phyloP scores from a whole-genome alignment of 1,139 yeast species.

The Zygosaccharomyces pseudobailii region DNA sequence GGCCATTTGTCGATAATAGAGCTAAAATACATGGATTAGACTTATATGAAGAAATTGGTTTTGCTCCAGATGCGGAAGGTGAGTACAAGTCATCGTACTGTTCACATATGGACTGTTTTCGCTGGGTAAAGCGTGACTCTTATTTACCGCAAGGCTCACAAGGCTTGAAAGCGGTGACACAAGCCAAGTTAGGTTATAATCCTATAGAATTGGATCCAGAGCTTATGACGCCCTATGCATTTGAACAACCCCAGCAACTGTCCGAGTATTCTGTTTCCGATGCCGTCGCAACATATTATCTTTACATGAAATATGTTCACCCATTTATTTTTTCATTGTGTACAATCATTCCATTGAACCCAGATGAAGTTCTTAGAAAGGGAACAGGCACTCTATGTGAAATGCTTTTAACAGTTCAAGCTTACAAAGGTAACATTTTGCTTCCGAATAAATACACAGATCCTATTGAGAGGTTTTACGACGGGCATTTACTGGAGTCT shows the following conservation, averaged over 20 bases:
- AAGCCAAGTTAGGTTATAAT: slow-evolving; percentile 90
- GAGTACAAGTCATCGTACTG: slow-evolving; percentile 92
- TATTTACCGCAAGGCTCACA: slow-evolving; percentile 98
- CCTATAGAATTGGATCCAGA: slow-evolving; percentile 98
- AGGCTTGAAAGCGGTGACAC: slow-evolving; percentile 96
- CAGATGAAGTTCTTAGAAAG: slow-evolving; percentile 91
- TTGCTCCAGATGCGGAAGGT: slow-evolving; percentile 81
- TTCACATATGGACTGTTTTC: slow-evolving; percentile 93
- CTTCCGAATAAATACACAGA: slow-evolving; percentile 92
- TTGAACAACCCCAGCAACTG: slow-evolving; percentile 83
- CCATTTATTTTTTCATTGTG: slow-evolving; percentile 96
- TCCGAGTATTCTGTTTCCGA: slow-evolving; percentile 98
- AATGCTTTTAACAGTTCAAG: slow-evolving; percentile 96
- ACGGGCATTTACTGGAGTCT: slow-evolving; percentile 88
- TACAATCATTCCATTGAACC: slow-evolving; percentile 91
- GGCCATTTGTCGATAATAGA: slow-evolving; percentile 96
- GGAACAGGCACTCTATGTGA: slow-evolving; percentile 99
- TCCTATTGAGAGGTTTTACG: slow-evolving; percentile 86
- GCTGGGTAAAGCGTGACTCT: slow-evolving; percentile 99
- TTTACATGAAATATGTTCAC: slow-evolving; percentile 94
- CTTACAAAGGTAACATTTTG: slow-evolving; percentile 69
- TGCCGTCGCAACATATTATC: slow-evolving; percentile 96
- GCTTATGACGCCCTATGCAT: slow-evolving; percentile 95
- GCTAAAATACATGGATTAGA: slow-evolving; percentile 77
- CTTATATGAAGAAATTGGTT: slow-evolving; percentile 93